Conservation (phyloP, 805 yeast genomes). For the Candida rishiriensis region DNA sequence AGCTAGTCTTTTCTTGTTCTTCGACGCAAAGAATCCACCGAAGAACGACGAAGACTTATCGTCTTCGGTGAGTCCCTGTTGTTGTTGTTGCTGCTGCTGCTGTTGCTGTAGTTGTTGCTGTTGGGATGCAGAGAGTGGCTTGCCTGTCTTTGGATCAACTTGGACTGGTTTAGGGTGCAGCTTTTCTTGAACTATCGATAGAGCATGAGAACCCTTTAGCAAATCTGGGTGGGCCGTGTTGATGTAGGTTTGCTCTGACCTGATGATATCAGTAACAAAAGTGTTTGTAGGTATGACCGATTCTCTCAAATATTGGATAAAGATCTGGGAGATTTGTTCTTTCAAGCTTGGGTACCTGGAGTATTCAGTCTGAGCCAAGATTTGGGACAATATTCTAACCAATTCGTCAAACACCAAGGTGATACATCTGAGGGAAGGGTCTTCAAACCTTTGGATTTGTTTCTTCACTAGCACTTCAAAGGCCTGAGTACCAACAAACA, state of each 20-base stretch:
- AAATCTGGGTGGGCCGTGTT: conserved; percentile 98
- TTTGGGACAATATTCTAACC: conserved; percentile 83
- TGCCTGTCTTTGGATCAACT: conserved; percentile 87
- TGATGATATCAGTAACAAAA: conserved; percentile 79
- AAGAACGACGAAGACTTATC: conserved; percentile 76
- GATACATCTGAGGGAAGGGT: conserved; percentile 85
- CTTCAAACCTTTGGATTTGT: conserved; percentile 90
- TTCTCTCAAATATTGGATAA: conserved; percentile 74
- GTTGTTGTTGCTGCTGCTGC: conserved; percentile 29
- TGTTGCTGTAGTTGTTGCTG: conserved; percentile 15
- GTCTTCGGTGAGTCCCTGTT: conserved; percentile 32
- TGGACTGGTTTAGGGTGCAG: conserved; percentile 75
- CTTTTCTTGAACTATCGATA: conserved; percentile 87
- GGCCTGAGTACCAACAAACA: conserved; percentile 96
- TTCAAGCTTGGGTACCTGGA: conserved; percentile 87
- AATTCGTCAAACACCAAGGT: conserved; percentile 90
- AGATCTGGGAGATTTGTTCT: conserved; percentile 76
- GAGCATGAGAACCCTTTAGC: conserved; percentile 90
- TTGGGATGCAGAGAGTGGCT: conserved; percentile 51
- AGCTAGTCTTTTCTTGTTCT: conserved; percentile 89
- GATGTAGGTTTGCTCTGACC: conserved; percentile 86
- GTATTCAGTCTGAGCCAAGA: conserved; percentile 75
- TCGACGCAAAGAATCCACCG: conserved; percentile 90
- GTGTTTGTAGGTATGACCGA: conserved; percentile 80
- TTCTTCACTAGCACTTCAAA: conserved; percentile 94